A percentile compares a stretch with the other conserved stretches of the same genome.
Evolutionary conservation across 2,329 filamentous ascomycete species (phyloP).

Genomic region (Bimuria novae-zelandiae): DNA sequence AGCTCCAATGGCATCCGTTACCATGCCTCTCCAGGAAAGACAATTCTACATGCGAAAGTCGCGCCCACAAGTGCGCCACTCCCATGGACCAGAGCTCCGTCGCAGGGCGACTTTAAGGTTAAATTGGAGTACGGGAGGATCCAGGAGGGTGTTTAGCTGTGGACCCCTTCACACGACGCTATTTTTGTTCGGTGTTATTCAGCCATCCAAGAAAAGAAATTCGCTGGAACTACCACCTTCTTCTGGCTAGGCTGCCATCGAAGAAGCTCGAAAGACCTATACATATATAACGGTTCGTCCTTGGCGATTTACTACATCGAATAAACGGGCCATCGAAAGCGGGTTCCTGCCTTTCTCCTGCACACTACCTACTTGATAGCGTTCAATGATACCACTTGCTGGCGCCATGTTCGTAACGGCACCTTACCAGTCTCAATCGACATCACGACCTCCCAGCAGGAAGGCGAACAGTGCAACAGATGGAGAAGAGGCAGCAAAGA

Average conservation of each 20-base stretch:
- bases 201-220: constrained; percentile 8
- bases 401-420: constrained; percentile 26
- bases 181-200: constrained; percentile 6
- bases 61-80: neutral
- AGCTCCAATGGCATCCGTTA: constrained; percentile 2
- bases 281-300: constrained; percentile 5
- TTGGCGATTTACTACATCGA: neutral
- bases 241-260: neutral
- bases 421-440: constrained; percentile 12
- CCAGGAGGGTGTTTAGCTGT: neutral
- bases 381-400: constrained; percentile 18
- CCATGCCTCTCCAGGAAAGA: constrained; percentile 1
- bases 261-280: neutral
- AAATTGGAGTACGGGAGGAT: constrained; percentile 5
- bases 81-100: neutral
- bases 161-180: neutral
- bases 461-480: constrained; percentile 15
- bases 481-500: constrained; percentile 20
- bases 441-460: constrained; percentile 11
- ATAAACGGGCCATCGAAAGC: neutral
- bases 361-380: constrained; percentile 11
- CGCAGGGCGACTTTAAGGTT: constrained; percentile 4
- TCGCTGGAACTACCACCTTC: neutral
- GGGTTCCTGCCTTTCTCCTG: neutral
- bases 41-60: constrained; percentile 1